Evolutionary conservation across 2,329 filamentous ascomycete genomes (phyloP).

Genomic region (Paradendryphiella salina): DNA sequence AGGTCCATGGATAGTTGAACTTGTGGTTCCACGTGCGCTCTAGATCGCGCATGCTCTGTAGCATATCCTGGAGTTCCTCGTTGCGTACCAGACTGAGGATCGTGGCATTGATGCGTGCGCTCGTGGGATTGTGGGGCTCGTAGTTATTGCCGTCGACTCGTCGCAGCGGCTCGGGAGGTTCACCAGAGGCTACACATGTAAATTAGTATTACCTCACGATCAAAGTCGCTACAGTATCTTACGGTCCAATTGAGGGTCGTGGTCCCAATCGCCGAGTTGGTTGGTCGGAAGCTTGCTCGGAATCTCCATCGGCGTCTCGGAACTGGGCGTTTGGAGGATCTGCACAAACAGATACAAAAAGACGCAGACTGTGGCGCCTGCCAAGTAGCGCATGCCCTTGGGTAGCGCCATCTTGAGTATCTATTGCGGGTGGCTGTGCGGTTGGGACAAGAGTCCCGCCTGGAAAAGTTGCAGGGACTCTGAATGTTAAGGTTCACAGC

Average conservation of each 20-base stretch:
- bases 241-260: constrained; percentile 89
- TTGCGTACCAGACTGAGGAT: constrained; percentile 91
- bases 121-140: constrained; percentile 71
- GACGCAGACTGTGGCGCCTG: constrained; percentile 69
- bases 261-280: constrained; percentile 64
- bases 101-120: constrained; percentile 88
- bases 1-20: constrained; percentile 99
- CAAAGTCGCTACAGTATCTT: constrained; percentile 43
- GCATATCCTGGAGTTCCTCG: constrained; percentile 79
- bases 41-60: constrained; percentile 86
- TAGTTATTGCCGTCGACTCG: constrained; percentile 74
- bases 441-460: constrained; percentile 14
- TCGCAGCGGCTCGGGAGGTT: constrained; percentile 76
- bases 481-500: constrained; percentile 12
- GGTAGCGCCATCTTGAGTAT: constrained; percentile 73
- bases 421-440: constrained; percentile 2
- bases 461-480: constrained; percentile 2
- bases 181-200: constrained; percentile 67
- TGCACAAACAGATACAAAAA: constrained; percentile 80
- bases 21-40: constrained; percentile 97
- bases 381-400: constrained; percentile 79
- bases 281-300: constrained; percentile 39
- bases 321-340: constrained; percentile 64
- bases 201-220: constrained; percentile 9
- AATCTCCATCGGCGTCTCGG: constrained; percentile 51